Percentiles rank a stretch among this genome's conserved stretches.
These are phyloP conservation scores for Neoarthrinium moseri DNA, from an alignment of 2,329 filamentous ascomycete genomes.

Conservation along the genomic window DNA sequence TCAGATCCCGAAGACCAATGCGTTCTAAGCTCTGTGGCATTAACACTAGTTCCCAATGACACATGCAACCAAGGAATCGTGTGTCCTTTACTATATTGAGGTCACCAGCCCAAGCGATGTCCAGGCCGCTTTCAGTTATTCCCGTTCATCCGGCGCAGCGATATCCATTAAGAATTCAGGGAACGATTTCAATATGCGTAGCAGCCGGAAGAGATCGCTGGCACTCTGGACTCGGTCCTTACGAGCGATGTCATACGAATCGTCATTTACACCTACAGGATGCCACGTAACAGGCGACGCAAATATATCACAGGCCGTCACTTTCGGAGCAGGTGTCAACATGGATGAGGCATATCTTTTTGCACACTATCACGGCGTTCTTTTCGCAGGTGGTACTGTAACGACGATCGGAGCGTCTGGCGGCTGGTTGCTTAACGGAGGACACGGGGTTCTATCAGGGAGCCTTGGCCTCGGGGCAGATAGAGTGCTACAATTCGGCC, in stretches of 20 bases:
- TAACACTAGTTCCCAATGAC: slow-evolving; percentile 14
- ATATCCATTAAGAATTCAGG: slow-evolving; percentile 32
- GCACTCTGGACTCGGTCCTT: slow-evolving; percentile 28
- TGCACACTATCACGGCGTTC: slow-evolving; percentile 21
- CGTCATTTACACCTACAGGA: slow-evolving; percentile 19
- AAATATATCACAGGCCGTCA: slow-evolving; percentile 19
- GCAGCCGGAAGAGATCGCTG: slow-evolving; percentile 25
- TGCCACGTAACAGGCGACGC: slow-evolving; percentile 16
- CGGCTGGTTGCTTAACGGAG: slow-evolving; percentile 26
- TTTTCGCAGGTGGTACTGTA: slow-evolving; percentile 23
- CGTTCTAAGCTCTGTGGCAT: slow-evolving; percentile 18
- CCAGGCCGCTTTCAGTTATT: slow-evolving; percentile 15
- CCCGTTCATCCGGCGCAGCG: slow-evolving; percentile 20
- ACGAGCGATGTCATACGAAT: slow-evolving; percentile 18
- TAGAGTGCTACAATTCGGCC: slow-evolving; percentile 25
- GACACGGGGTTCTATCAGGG: slow-evolving; percentile 26
- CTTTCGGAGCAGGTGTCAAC: slow-evolving; percentile 26
- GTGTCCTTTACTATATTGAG: slow-evolving; percentile 20
- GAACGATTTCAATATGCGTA: slow-evolving; percentile 31
- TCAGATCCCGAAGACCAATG: slow-evolving; percentile 26
- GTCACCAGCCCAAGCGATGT: slow-evolving; percentile 18
- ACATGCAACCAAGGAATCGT: slow-evolving; percentile 26
- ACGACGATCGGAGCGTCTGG: slow-evolving; percentile 21
- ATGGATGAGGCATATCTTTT: slow-evolving; percentile 24
- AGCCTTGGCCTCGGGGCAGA: slow-evolving; percentile 26